phyloP scores from a whole-genome alignment of 352 stramenopile species.

The Phytophthora citricola region DNA sequence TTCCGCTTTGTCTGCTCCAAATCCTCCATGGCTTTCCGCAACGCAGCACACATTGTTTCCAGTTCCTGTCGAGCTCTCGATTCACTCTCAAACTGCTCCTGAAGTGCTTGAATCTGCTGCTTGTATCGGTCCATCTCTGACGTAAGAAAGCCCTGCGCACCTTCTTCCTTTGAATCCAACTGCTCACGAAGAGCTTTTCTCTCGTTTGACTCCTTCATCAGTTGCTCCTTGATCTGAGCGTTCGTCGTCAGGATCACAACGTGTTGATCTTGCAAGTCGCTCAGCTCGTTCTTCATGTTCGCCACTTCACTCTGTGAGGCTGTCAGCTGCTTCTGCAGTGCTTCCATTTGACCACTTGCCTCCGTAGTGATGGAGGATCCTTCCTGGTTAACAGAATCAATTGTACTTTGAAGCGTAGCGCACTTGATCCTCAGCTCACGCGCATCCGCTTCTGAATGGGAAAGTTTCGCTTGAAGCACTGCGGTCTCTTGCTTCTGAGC shows the following conservation, averaged over 20 bases:
- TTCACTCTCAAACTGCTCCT: conserved; percentile 26
- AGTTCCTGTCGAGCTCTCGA: conserved; percentile 19
- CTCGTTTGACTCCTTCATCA: conserved; percentile 63
- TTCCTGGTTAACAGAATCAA: background rate
- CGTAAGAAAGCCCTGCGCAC: conserved; percentile 1
- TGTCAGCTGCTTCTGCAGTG: conserved; percentile 20
- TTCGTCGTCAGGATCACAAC: conserved; percentile 52
- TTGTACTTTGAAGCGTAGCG: conserved; percentile 14
- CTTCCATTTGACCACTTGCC: conserved; percentile 14
- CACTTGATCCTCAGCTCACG: conserved; percentile 17
- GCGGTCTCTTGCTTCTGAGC: conserved; percentile 27
- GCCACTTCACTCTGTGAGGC: conserved; percentile 14
- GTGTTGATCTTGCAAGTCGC: conserved; percentile 50
- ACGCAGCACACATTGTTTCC: conserved; percentile 15
- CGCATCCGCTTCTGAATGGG: conserved; percentile 13
- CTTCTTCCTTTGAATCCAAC: conserved; percentile 36
- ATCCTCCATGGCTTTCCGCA: conserved; percentile 18
- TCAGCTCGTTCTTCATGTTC: conserved; percentile 35
- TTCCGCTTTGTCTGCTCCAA: conserved; percentile 30
- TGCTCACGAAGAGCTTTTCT: conserved; percentile 48
- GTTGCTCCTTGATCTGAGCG: conserved; percentile 54
- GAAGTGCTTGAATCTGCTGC: conserved; percentile 20
- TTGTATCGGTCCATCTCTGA: conserved; percentile 6
- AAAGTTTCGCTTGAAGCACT: conserved; percentile 13
- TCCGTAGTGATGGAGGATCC: background rate